phyloP scores from a whole-genome alignment of 148 eudicot genomes.

The Chenopodium album region DNA sequence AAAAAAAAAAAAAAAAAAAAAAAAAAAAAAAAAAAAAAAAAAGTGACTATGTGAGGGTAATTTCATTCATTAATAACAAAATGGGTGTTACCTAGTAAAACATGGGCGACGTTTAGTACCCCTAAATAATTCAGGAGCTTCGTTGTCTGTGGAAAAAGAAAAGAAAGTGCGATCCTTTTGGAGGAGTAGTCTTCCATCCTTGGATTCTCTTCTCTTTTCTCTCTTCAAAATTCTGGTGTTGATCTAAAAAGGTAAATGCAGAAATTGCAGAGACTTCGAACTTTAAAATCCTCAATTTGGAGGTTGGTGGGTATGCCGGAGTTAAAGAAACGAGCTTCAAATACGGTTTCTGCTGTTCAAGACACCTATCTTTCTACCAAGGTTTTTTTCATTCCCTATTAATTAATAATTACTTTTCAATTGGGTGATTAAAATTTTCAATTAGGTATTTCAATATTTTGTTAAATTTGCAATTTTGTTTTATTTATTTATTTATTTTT shows the following conservation, averaged over 20 bases:
- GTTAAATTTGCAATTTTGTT: not conserved
- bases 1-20: no score
- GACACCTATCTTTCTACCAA: conserved; percentile 73
- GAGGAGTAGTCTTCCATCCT: not conserved
- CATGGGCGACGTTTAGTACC: no score
- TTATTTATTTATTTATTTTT: not conserved
- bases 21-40: no score
- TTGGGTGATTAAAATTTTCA: not conserved
- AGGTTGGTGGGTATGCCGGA: conserved; percentile 39
- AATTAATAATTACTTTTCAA: not conserved
- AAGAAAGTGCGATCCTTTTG: no score
- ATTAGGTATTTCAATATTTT: not conserved
- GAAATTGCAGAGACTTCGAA: conserved; percentile 39
- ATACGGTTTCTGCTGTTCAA: conserved; percentile 71
- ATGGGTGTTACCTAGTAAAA: no score
- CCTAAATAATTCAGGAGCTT: no score
- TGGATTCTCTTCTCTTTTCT: not conserved
- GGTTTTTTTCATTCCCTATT: conserved; percentile 28
- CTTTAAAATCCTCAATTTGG: conserved; percentile 37
- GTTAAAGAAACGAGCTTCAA: conserved; percentile 53
- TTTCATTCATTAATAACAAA: no score
- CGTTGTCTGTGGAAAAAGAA: no score
- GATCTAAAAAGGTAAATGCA: not conserved
- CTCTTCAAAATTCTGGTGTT: not conserved
- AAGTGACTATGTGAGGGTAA: no score